A percentile compares a stretch with the other conserved stretches of the same genome.
These are phyloP conservation scores for Musa itinerans DNA, from an alignment of 176 grass and related monocot genomes.

Conservation along the genomic window DNA sequence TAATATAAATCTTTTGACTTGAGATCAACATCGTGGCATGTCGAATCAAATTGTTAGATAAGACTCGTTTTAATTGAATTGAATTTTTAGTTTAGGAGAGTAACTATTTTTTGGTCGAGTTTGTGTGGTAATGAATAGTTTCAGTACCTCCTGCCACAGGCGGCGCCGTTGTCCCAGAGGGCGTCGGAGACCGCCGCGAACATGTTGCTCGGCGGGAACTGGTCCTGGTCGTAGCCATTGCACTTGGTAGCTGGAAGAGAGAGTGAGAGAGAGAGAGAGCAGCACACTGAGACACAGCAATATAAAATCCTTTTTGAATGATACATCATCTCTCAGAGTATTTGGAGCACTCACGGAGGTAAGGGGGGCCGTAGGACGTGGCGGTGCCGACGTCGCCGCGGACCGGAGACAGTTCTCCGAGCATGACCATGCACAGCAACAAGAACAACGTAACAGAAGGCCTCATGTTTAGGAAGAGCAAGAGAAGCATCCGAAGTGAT, in stretches of 20 bases:
- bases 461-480: too few relatives aligned
- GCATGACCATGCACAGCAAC: slow-evolving; percentile 2
- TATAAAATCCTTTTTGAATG: background rate
- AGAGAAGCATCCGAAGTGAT: too few relatives aligned
- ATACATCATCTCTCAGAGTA: background rate
- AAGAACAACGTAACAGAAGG: too few relatives aligned
- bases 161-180: slow-evolving; percentile 27
- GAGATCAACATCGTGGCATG: too few relatives aligned
- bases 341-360: slow-evolving; percentile 18
- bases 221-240: slow-evolving; percentile 22
- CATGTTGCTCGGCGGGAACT: slow-evolving; percentile 29
- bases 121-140: too few relatives aligned
- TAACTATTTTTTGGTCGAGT: too few relatives aligned
- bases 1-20: too few relatives aligned
- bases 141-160: slow-evolving; percentile 23
- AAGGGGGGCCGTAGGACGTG: slow-evolving; percentile 29
- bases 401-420: slow-evolving; percentile 8
- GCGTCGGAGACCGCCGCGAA: slow-evolving; percentile 22
- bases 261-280: background rate
- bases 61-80: too few relatives aligned
- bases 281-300: background rate
- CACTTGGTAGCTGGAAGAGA: slow-evolving; percentile 17
- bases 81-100: too few relatives aligned
- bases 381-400: slow-evolving; percentile 21
- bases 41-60: too few relatives aligned